Evolutionary conservation across 2,329 filamentous ascomycete genomes (phyloP), one percentile per base, ranked within the genome.

Genomic region (Rhytidhysteron rufulum): DNA sequence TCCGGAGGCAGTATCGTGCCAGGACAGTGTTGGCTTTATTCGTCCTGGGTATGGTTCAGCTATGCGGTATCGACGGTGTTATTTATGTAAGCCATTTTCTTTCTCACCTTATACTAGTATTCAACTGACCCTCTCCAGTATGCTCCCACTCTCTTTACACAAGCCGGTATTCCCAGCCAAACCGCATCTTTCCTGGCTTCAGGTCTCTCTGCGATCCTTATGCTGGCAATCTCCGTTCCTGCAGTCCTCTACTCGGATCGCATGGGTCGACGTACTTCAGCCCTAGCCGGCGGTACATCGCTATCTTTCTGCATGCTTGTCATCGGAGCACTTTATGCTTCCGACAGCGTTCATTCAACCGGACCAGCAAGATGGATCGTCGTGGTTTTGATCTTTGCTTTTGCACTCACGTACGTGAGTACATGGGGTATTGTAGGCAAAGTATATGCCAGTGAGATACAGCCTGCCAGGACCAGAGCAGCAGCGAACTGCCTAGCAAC

Each of bases 31-130:
- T 82, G 17, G 77, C 72, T 1, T 64, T 77, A 0, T 80, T 80
- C 43, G 56, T 80, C 38, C 72, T 82, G 52, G 73, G 68, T 2
- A 78, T 80, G 68, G 70, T 78, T 17, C 80, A 83, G 48, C 62
- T 82, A 0, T 75, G 68, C 21, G 78, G 80, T 0, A 82, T 83
- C 35, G 79, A 83, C 47, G 79, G 75, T 1, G 71, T 82, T 3
- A 65, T 80, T 18, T 82, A 79, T 42, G 75, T 77, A 51, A 53
- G 69, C 62, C 45, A 29, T 8, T 7, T 8, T 4, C 3, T 19
- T 7, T 16, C 19, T 4, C 16, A 5, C 20, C 4, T 22, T 9
- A 10, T 13, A 20, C 5, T 11, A 20, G 15, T 13, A 5, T 4
- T 11, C 16, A 13, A 21, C 17, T 5, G 3, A 4, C 29, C 9